These are phyloP conservation scores for Ascoidea rubescens DNA, from an alignment of 805 yeast species.

Conservation along the genomic window DNA sequence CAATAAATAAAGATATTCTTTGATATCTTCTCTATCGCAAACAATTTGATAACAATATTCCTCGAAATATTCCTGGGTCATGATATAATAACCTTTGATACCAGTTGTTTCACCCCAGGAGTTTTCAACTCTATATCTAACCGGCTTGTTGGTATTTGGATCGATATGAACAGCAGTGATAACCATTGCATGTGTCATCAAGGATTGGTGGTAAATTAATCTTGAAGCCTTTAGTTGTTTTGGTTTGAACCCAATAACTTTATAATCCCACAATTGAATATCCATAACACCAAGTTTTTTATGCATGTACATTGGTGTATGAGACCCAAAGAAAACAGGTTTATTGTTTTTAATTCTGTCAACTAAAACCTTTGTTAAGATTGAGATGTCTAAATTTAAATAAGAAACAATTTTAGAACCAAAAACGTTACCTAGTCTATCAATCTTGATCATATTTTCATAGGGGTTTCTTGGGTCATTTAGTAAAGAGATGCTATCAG, in stretches of 20 bases:
- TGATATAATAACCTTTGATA: conserved; percentile 49
- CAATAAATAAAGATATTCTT: conserved; percentile 25
- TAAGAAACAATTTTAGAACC: conserved; percentile 62
- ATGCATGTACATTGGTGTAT: conserved; percentile 70
- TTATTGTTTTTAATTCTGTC: conserved; percentile 57
- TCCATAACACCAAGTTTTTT: conserved; percentile 60
- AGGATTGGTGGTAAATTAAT: conserved; percentile 52
- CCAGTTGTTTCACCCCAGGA: conserved; percentile 68
- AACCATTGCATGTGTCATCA: conserved; percentile 87
- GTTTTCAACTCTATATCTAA: conserved; percentile 63
- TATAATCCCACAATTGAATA: conserved; percentile 51
- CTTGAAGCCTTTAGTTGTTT: conserved; percentile 51
- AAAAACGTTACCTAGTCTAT: conserved; percentile 57
- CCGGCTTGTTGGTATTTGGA: conserved; percentile 36
- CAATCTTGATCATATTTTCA: conserved; percentile 52
- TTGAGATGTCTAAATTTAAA: conserved; percentile 49
- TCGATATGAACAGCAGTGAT: conserved; percentile 73
- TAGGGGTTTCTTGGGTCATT: conserved; percentile 73
- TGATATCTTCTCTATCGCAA: conserved; percentile 37
- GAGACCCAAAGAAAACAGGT: conserved; percentile 81
- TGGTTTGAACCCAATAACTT: conserved; percentile 39
- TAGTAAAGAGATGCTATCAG: conserved; percentile 45
- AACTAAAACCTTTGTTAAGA: conserved; percentile 46
- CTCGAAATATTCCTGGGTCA: conserved; percentile 64
- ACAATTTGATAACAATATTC: conserved; percentile 67